Conservation (phyloP, 306 rosid genomes). For the Acacia crassicarpa region DNA sequence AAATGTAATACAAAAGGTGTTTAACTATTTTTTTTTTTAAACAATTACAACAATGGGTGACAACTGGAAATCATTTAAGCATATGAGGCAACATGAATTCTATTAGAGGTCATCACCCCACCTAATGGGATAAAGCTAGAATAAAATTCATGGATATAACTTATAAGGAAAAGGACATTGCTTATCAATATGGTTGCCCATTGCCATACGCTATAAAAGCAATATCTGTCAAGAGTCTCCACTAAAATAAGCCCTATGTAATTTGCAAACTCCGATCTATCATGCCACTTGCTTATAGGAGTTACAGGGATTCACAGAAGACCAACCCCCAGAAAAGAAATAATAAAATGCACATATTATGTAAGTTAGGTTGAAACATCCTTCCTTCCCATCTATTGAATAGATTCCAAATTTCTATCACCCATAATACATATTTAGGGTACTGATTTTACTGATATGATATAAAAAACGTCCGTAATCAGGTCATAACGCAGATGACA, state of each 20-base stretch:
- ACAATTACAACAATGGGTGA: neutral
- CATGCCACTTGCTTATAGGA: conserved; percentile 26
- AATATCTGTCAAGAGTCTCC: conserved; percentile 1
- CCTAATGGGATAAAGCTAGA: neutral
- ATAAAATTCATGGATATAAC: neutral
- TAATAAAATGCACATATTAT: neutral
- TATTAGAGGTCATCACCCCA: neutral
- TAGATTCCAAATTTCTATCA: neutral
- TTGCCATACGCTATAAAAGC: neutral
- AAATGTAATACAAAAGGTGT: neutral
- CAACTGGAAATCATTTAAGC: neutral
- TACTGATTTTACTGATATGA: neutral
- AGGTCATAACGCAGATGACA: conserved; percentile 18
- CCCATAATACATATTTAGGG: neutral
- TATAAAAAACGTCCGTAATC: neutral
- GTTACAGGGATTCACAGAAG: conserved; percentile 13
- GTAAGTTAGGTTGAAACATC: conserved; percentile 10
- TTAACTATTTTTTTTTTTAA: neutral
- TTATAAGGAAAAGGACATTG: neutral
- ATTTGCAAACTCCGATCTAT: neutral
- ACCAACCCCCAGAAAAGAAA: neutral
- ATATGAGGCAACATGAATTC: neutral
- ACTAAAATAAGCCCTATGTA: neutral
- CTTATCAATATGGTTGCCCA: neutral
- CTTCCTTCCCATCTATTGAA: neutral